Conservation (phyloP, 257 asterid species). For the Euphrasia confusa region DNA sequence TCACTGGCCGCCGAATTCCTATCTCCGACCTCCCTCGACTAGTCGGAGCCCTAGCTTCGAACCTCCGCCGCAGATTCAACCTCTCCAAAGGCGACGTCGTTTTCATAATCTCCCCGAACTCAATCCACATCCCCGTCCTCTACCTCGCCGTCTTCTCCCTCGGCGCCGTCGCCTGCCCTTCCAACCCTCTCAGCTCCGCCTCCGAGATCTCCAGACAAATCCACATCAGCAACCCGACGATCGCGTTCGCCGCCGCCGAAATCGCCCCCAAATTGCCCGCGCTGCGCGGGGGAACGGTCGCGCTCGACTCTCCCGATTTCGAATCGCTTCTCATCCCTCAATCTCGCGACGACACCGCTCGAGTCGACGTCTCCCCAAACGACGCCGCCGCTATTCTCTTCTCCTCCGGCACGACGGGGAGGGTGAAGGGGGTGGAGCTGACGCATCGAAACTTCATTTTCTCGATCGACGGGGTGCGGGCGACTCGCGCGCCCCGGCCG, state of each 20-base stretch:
- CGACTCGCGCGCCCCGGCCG: constrained; percentile 22
- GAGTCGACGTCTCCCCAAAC: constrained; percentile 27
- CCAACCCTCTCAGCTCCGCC: constrained; percentile 47
- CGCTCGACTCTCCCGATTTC: constrained; percentile 46
- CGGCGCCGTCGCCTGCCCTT: constrained; percentile 62
- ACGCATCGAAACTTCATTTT: constrained; percentile 62
- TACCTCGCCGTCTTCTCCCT: constrained; percentile 59
- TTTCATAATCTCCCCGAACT: constrained; percentile 48
- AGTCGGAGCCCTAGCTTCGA: constrained; percentile 41
- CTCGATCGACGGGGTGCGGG: constrained; percentile 35
- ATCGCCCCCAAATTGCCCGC: constrained; percentile 33
- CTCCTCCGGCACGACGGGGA: constrained; percentile 88
- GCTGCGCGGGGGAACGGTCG: constrained; percentile 26
- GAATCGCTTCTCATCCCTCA: constrained; percentile 27
- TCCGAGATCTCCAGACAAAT: constrained; percentile 47
- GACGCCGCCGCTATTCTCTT: constrained; percentile 65
- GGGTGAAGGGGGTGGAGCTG: constrained; percentile 62
- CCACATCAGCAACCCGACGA: constrained; percentile 39
- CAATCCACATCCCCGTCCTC: constrained; percentile 47
- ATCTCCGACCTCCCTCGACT: constrained; percentile 45
- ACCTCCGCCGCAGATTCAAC: constrained; percentile 34
- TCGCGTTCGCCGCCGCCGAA: constrained; percentile 42
- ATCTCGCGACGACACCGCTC: neutral
- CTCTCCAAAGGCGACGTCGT: constrained; percentile 50
- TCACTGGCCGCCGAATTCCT: constrained; percentile 39